Base-by-base conservation (phyloP, 192 early-diverging fungal species). In the Phycomyces nitens region DNA sequence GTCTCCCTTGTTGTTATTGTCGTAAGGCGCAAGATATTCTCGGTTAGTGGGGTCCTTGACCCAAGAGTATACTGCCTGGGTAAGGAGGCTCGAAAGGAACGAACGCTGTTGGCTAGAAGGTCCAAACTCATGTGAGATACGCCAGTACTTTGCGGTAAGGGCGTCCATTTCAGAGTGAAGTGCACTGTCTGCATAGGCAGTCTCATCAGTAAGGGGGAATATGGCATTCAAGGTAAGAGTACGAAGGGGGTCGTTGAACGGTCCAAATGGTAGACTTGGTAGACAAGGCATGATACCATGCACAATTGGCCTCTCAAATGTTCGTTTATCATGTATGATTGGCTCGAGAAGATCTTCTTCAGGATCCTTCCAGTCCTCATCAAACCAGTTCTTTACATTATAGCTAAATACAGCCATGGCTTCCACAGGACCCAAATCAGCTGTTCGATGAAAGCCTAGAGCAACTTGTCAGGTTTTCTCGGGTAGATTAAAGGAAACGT, bases 241-340 rank as follows among this genome's bases (percentile, higher is more conserved):
- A 21, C 70, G 65, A n/a, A 84, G 58, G 23, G 80, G 83, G 53
- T 84, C 83, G 18, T 84, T 82, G 4, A 56, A 66, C n/a, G 83
- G 73, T 5, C 83, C 83, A 60, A 84, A 84, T 8, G 75, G 75
- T 55, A 84, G 53, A 3, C 39, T 38, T n/a, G 53, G 60, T 18
- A 47, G 12, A 18, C 12, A 47, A 11, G 44, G 18, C 7, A 52
- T 24, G 0, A 27, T 52, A 12, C 18, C 60, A 49, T 62, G 5
- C 21, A 64, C 20, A 58, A 34, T 34, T 7, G 29, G 29, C 7
- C 29, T 34, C 29, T 34, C 29, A 2, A 34, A 34, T 34, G 29
- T 34, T 34, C 59, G 40, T 14, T 73, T 64, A 2, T 26, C 61
- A 42, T 65, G 55, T 2, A 23, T n/a, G 24, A 10, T 38, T 10